Percentiles rank a stretch among this genome's conserved stretches.
phyloP scores from a whole-genome alignment of 2,329 filamentous ascomycete genomes.

The Rhynchosporium graminicola region DNA sequence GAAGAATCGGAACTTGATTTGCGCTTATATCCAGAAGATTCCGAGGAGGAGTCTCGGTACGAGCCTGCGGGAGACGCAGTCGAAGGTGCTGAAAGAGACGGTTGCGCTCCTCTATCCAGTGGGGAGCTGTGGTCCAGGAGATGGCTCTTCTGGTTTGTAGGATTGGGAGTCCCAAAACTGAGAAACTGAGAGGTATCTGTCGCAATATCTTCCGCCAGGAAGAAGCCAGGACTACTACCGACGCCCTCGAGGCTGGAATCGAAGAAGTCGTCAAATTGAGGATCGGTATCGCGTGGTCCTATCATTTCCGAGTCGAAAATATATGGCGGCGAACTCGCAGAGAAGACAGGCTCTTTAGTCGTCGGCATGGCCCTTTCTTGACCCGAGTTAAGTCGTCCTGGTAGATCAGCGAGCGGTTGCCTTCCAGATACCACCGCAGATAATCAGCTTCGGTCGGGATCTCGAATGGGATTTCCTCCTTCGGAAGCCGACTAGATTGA shows the following conservation, averaged over 20 bases:
- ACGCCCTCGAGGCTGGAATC: slow-evolving; percentile 40
- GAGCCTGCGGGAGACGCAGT: slow-evolving; percentile 42
- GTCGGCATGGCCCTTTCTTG: slow-evolving; percentile 33
- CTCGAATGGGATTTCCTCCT: neutral
- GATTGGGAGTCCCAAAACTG: slow-evolving; percentile 34
- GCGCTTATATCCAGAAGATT: slow-evolving; percentile 53
- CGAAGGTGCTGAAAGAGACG: slow-evolving; percentile 36
- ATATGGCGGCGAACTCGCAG: slow-evolving; percentile 40
- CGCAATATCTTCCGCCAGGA: slow-evolving; percentile 37
- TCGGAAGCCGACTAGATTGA: slow-evolving; percentile 1
- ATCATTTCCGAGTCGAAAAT: slow-evolving; percentile 43
- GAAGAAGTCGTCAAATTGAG: slow-evolving; percentile 45
- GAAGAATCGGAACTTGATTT: slow-evolving; percentile 50
- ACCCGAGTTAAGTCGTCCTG: slow-evolving; percentile 13
- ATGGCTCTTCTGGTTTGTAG: slow-evolving; percentile 34
- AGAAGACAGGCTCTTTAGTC: slow-evolving; percentile 34
- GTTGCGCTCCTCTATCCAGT: slow-evolving; percentile 30
- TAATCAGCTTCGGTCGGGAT: neutral
- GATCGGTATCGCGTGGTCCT: slow-evolving; percentile 38
- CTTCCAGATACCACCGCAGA: slow-evolving; percentile 1
- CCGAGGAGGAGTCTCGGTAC: slow-evolving; percentile 53
- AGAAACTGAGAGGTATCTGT: slow-evolving; percentile 34
- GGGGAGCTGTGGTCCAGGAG: slow-evolving; percentile 28
- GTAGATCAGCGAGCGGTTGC: neutral
- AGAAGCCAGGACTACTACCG: slow-evolving; percentile 36